A percentile compares a stretch with the other conserved stretches of the same genome.
Evolutionary conservation across 257 asterid genomes (phyloP).

Genomic region (Mentha longifolia): DNA sequence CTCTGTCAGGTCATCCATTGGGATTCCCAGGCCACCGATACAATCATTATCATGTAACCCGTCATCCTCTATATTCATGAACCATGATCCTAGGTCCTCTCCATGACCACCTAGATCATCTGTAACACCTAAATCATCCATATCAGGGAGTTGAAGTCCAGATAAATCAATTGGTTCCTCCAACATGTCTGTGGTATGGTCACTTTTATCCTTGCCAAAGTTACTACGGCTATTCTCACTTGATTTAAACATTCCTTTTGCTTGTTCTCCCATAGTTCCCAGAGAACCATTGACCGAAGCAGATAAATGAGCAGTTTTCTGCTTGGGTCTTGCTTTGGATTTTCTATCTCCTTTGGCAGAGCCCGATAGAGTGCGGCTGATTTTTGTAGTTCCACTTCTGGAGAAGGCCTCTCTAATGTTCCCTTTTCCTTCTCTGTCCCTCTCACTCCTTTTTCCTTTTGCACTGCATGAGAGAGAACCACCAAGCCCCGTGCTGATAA

Average conservation of each 20-base stretch:
- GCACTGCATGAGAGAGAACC: conserved; percentile 73
- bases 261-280: conserved; percentile 66
- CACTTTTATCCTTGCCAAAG: conserved; percentile 46
- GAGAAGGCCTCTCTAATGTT: conserved; percentile 61
- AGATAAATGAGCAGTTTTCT: conserved; percentile 75
- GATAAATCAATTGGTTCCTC: conserved; percentile 96
- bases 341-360: conserved; percentile 82
- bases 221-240: conserved; percentile 53
- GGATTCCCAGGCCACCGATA: conserved; percentile 81
- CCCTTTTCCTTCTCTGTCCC: conserved; percentile 86
- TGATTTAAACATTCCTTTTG: conserved; percentile 57
- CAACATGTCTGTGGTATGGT: conserved; percentile 54
- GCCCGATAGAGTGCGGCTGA: conserved; percentile 54
- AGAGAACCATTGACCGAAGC: conserved; percentile 69
- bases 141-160: conserved; percentile 80
- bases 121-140: no score
- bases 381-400: conserved; percentile 70
- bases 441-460: conserved; percentile 90
- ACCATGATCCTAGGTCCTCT: conserved; percentile 89
- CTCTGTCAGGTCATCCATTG: conserved; percentile 86
- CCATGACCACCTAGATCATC: conserved; percentile 85
- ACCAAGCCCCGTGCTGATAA: conserved; percentile 55
- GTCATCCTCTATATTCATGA: conserved; percentile 78
- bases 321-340: conserved; percentile 79
- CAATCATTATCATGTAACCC: conserved; percentile 75